A percentile compares a stretch with the other conserved stretches of the same genome.
These are phyloP conservation scores for Colletotrichum gloeosporioides DNA, from an alignment of 2,329 filamentous ascomycete species.

Conservation along the genomic window DNA sequence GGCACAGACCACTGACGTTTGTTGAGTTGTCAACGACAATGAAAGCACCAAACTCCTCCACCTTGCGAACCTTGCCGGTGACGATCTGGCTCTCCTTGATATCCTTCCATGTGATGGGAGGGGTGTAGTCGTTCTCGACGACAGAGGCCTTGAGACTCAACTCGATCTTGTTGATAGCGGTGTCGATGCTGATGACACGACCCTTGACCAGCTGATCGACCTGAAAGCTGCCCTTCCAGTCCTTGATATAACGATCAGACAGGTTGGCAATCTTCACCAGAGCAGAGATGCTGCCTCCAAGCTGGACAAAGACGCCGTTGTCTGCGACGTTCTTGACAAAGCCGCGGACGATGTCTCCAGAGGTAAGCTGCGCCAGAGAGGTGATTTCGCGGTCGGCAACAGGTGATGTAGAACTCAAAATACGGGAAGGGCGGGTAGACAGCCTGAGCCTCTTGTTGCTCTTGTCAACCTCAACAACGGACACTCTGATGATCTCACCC, in stretches of 20 bases:
- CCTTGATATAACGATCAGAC: constrained; percentile 89
- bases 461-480: constrained; percentile 78
- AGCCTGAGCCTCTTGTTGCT: constrained; percentile 85
- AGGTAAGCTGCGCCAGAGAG: constrained; percentile 71
- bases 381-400: constrained; percentile 83
- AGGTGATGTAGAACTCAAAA: constrained; percentile 82
- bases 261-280: constrained; percentile 88
- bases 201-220: constrained; percentile 91
- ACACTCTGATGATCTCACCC: constrained; percentile 88
- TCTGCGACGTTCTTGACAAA: constrained; percentile 92
- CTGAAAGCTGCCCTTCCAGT: constrained; percentile 91
- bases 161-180: constrained; percentile 73
- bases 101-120: constrained; percentile 76
- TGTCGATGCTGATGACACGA: constrained; percentile 77
- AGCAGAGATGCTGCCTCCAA: constrained; percentile 82
- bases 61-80: constrained; percentile 89
- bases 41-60: constrained; percentile 95
- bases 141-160: constrained; percentile 87
- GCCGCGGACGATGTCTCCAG: constrained; percentile 83
- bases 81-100: constrained; percentile 81
- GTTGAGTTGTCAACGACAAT: constrained; percentile 86
- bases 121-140: constrained; percentile 78
- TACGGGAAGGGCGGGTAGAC: constrained; percentile 84
- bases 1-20: constrained; percentile 92
- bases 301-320: constrained; percentile 84